Base-by-base conservation (phyloP, 768 basidiomycete genomes). In the Agrocybe chaxingu region DNA sequence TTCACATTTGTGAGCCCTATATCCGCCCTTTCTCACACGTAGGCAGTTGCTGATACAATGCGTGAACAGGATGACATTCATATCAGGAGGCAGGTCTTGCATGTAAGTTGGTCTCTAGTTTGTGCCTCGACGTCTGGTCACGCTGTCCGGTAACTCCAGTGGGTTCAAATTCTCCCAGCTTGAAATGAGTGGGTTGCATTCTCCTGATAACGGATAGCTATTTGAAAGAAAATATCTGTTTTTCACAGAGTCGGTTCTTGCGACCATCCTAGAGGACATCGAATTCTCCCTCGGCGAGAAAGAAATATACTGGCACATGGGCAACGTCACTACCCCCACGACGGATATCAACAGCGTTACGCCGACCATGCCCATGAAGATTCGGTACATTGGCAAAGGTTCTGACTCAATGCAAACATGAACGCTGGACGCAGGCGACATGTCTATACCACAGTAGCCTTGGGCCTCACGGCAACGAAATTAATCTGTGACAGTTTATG, bases 111-210 rank as follows among this genome's bases (percentile, higher is more conserved):
- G 10, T 30, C 24, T 16, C 19, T 30, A 8, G 12, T 42, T 18
- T 16, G 31, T 30, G 19, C 11, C 31, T 42, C 16, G 24, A 30
- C 31, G 19, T 16, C 19, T 42, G 9, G 1, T 18, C 42, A 83
- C 3, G 76, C 81, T 0, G 69, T 84, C 29, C 67, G 4, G 5
- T 24, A 24, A 24, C 24, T 24, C 24, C 42, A 76, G 75, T 29
- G 79, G 77, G 0, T 78, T 79, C 66, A 78, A 79, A 57, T 79
- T 81, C 63, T 72, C 77, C 1, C 73, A 79, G 53, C 64, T 80
- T 7, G 78, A 79, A 57, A 77, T 78, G 66, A 79, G 78, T 79
- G 55, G 24, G 73, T 48, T 24, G 24, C 24, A 24, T 24, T 48
- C 11, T 33, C n/a, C 8, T 42, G 42, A 13, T 29, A 24, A 19